A percentile compares a stretch with the other conserved stretches of the same genome.
These are phyloP conservation scores for Ophiostoma himal-ulmi DNA, from an alignment of 2,329 filamentous ascomycete genomes.

Conservation along the genomic window DNA sequence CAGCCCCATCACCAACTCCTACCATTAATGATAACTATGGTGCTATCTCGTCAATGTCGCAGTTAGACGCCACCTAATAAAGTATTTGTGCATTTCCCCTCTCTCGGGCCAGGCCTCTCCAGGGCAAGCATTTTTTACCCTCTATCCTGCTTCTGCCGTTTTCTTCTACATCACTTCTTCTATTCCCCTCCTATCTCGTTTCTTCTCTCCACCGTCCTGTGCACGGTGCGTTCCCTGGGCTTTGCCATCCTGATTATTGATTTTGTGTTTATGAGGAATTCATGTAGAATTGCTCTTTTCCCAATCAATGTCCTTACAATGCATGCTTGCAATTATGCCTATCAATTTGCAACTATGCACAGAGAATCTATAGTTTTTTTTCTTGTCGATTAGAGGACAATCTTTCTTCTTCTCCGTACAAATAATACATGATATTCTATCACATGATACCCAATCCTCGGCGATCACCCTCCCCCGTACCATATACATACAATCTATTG, in stretches of 20 bases:
- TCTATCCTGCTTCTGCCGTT: background rate
- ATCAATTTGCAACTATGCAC: background rate
- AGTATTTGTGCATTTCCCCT: background rate
- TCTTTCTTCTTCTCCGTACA: background rate
- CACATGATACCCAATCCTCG: background rate
- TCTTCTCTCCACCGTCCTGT: background rate
- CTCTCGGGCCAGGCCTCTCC: background rate
- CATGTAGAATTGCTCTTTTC: background rate
- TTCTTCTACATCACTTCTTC: background rate
- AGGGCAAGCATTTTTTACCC: background rate
- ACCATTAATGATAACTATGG: conserved; percentile 11
- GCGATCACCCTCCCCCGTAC: background rate
- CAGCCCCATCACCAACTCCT: background rate
- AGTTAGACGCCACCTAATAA: conserved; percentile 4
- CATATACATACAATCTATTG: background rate
- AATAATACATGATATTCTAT: background rate
- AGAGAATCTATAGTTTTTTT: background rate
- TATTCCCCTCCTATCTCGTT: background rate
- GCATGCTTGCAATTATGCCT: background rate
- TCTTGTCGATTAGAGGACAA: background rate
- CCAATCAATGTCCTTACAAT: background rate
- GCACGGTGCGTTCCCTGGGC: background rate
- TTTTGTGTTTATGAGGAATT: background rate
- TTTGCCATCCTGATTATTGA: conserved; percentile 1
- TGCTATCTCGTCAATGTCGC: conserved; percentile 14